Percentiles rank a stretch among this genome's conserved stretches.
phyloP scores from a whole-genome alignment of 2,329 filamentous ascomycete species.

The Rhynchosporium graminicola region DNA sequence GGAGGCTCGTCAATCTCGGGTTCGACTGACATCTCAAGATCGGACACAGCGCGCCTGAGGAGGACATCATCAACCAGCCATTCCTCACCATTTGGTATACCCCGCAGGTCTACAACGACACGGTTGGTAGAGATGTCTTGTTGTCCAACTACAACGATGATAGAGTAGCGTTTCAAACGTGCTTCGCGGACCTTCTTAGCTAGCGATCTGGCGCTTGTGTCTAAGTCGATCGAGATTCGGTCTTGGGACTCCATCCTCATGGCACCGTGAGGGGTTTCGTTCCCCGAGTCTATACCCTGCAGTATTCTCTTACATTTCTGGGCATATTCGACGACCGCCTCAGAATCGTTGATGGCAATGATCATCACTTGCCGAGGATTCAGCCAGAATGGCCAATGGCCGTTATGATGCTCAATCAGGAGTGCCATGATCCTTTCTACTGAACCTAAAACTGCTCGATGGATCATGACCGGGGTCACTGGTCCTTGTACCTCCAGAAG shows the following conservation, averaged over 20 bases:
- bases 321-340: constrained; percentile 36
- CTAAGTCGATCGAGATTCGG: constrained; percentile 66
- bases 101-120: constrained; percentile 52
- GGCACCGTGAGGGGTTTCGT: constrained; percentile 30
- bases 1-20: neutral
- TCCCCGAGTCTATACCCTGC: neutral
- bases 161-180: constrained; percentile 69
- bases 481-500: constrained; percentile 55
- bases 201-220: constrained; percentile 62
- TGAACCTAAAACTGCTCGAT: constrained; percentile 81
- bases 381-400: constrained; percentile 85
- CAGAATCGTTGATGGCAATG: constrained; percentile 67
- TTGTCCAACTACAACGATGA: constrained; percentile 72
- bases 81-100: constrained; percentile 36
- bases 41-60: constrained; percentile 1
- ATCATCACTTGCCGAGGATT: constrained; percentile 77
- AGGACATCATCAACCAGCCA: neutral
- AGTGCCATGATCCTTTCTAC: constrained; percentile 84
- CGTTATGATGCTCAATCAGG: constrained; percentile 79
- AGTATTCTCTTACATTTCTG: constrained; percentile 25
- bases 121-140: constrained; percentile 59
- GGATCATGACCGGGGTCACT: constrained; percentile 76
- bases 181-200: constrained; percentile 72
- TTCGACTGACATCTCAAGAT: neutral
- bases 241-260: constrained; percentile 26